A percentile compares a stretch with the other conserved stretches of the same genome.
These are phyloP conservation scores for Clonostachys chloroleuca DNA, from an alignment of 2,329 filamentous ascomycete genomes.

Conservation along the genomic window DNA sequence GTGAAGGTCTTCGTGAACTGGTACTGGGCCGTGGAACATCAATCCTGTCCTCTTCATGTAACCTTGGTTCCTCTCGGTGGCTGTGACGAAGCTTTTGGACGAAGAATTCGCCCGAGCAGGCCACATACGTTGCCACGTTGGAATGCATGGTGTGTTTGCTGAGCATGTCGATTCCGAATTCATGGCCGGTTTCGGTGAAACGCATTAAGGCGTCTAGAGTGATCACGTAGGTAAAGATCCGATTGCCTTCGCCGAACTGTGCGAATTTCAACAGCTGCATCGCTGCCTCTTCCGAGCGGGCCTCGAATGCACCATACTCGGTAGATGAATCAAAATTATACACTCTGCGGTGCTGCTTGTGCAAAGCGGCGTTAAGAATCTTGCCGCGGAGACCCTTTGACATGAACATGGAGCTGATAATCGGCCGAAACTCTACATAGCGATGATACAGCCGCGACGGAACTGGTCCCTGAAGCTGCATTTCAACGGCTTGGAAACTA, in stretches of 20 bases:
- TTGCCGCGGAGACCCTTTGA: constrained; percentile 72
- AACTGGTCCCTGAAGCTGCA: constrained; percentile 81
- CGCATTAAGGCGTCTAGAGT: constrained; percentile 82
- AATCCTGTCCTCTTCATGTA: constrained; percentile 18
- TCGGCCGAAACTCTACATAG: constrained; percentile 88
- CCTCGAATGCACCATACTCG: constrained; percentile 62
- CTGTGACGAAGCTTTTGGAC: constrained; percentile 62
- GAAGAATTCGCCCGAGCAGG: constrained; percentile 91
- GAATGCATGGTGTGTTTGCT: constrained; percentile 98
- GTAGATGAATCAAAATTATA: constrained; percentile 85
- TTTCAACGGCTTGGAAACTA: constrained; percentile 89
- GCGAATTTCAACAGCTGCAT: constrained; percentile 80
- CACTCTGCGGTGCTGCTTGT: constrained; percentile 83
- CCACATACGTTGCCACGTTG: constrained; percentile 85
- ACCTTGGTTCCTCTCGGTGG: neutral
- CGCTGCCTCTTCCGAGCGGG: constrained; percentile 66
- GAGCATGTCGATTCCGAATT: constrained; percentile 89
- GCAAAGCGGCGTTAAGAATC: constrained; percentile 77
- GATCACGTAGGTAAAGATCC: constrained; percentile 88
- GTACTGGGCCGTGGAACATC: constrained; percentile 37
- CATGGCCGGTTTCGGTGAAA: constrained; percentile 93
- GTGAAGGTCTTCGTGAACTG: constrained; percentile 37
- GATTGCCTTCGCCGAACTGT: constrained; percentile 80
- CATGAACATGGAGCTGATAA: constrained; percentile 86
- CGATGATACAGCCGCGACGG: constrained; percentile 81